These are phyloP conservation scores for Trametes sp. DNA, from an alignment of 1,284 basidiomycete genomes.

Conservation along the genomic window DNA sequence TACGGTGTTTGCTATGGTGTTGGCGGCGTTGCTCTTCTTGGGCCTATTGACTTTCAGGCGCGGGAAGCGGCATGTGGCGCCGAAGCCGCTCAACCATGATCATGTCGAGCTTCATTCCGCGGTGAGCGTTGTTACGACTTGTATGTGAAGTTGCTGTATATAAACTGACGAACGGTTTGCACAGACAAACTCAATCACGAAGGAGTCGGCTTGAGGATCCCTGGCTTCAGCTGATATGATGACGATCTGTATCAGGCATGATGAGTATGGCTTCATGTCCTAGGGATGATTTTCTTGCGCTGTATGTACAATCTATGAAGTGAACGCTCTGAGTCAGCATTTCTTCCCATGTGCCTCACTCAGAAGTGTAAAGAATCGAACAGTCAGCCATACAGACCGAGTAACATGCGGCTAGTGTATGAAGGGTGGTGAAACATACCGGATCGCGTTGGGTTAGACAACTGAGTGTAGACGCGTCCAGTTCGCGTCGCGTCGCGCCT, in stretches of 20 bases:
- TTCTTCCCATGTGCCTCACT: no score
- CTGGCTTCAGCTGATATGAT: not conserved
- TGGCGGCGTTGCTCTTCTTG: slow-evolving; percentile 52
- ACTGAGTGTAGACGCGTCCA: no score
- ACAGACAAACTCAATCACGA: slow-evolving; percentile 24
- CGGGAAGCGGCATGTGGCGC: not conserved
- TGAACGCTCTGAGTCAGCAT: no score
- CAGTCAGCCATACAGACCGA: no score
- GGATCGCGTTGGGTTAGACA: no score
- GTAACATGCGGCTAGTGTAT: no score
- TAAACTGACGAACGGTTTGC: not conserved
- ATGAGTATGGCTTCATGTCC: no score
- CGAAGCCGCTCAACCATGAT: slow-evolving; percentile 1
- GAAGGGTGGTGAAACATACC: no score
- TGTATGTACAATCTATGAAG: no score
- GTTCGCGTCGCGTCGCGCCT: not conserved
- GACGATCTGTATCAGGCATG: not conserved
- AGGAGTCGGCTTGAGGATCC: slow-evolving; percentile 19
- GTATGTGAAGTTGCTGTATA: not conserved
- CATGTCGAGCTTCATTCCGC: slow-evolving; percentile 19
- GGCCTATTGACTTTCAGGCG: slow-evolving; percentile 53
- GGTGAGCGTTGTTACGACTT: slow-evolving; percentile 11
- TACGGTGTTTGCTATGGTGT: slow-evolving; percentile 49
- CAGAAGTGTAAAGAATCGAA: no score
- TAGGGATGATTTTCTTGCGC: no score